Evolutionary conservation across 164 flowering plant species (phyloP), one percentile per base, ranked within the genome.

Genomic region (Chimonanthus salicifolius): DNA sequence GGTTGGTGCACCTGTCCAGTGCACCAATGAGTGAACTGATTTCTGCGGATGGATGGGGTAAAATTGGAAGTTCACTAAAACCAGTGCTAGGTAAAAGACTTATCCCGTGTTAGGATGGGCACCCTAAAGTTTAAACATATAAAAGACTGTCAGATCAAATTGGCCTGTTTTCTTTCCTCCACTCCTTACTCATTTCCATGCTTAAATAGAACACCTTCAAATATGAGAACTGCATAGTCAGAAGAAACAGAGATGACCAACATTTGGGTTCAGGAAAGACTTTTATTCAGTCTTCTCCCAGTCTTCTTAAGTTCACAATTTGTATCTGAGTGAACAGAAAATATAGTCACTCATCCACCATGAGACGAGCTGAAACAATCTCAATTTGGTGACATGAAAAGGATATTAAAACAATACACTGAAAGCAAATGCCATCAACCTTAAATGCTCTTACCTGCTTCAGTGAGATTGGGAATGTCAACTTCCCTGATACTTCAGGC

Each of bases 401-500:
- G 60, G n/a, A 72, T 5, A 43, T 47, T 11, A 64, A 64, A 3
- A 4, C 62, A 71, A 65, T 18, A 10, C 4, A 63, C 43, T 62
- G n/a, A 18, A 66, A 74, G 13, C 20, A 49, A 71, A 9, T 4
- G 33, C 49, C 0, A 67, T 10, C 58, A 71, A 3, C 4, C 21
- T 33, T 0, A 67, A 70, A 4, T 7, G 6, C 2, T 46, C 75
- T 11, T 45, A 92, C 99, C 97, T 94, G 99, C 77, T 91, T 94
- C 63, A 94, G 66, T 0, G 95, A 89, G 72, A 94, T 90, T 2
- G 98, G 98, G 63, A 94, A 94, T 16, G 98, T 94, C 64, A 94
- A 68, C 72, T 71, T 83, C 49, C 88, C 92, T 33, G 92, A 91
- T 49, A 85, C 47, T 65, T 90, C 94, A 0, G 91, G 97, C 49